Evolutionary conservation across 768 basidiomycete genomes (phyloP), one percentile per base, ranked within the genome.

Genomic region (Tylopilus vinaceipallidus): DNA sequence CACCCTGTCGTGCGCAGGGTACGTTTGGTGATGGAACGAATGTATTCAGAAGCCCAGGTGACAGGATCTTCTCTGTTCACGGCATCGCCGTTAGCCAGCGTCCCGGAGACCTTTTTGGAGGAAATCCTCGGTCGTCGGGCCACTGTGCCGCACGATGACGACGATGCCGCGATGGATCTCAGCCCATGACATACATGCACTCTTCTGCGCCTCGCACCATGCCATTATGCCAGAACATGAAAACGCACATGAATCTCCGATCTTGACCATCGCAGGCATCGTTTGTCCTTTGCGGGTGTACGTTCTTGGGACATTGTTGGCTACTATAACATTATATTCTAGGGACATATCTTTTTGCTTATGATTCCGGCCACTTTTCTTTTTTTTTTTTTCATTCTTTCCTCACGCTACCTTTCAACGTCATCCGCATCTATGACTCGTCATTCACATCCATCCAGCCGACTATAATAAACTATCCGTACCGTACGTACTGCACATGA

Each of bases 1-100:
- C 83, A 94, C 62, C 75, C 77, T 9, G 75, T 89, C 23, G 80
- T 95, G 19, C 59, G 68, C 45, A 78, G 87, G 47, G 81, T 84
- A 32, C 76, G 88, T 42, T 67, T 60, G 47, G 70, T 69, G 57
- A 91, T 93, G 90, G 82, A 81, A 39, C 69, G 63, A 38, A 67
- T 73, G 57, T 73, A 75, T 41, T 57, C 57, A 12, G 70, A 68
- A 35, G 66, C 62, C 48, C 63, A 51, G 35, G 70, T 62, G 55
- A 77, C 69, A 19, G 63, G 64, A 8, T 63, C 56, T 14, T 69
- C 67, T 30, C 61, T 76, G 50, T 86, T 84, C 61, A 73, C 64
- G 19, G 83, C 81, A 19, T 86, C 83, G 35, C 87, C 79, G 62
- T 60, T 91, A 50, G 81, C 79, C 17, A 74, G 82, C 42, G 84